These are phyloP conservation scores for Cymbomonas tetramitiformis DNA, from an alignment of 139 green algal genomes.

Conservation along the genomic window DNA sequence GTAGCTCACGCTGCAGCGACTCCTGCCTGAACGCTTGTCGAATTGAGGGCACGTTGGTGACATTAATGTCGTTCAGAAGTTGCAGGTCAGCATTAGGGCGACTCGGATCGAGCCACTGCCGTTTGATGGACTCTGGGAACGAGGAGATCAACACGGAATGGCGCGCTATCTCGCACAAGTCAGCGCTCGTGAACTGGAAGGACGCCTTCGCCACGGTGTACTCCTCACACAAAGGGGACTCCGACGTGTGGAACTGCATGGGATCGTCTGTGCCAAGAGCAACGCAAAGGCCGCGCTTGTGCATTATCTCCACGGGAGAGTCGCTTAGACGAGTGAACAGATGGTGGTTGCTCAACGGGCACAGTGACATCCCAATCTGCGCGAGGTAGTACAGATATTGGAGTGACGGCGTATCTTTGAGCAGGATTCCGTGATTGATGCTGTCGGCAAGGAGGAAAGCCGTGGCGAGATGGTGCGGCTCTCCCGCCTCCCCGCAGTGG, in stretches of 20 bases:
- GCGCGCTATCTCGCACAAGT: conserved; percentile 80
- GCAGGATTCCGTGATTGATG: conserved; percentile 11
- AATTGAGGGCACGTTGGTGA: too few species aligned
- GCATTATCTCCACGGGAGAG: conserved; percentile 85
- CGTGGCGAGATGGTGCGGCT: conserved; percentile 6
- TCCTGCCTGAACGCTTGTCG: too few species aligned
- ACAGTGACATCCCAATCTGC: conserved; percentile 73
- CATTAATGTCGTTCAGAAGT: too few species aligned
- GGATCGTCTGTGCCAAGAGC: conserved; percentile 67
- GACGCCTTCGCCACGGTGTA: conserved; percentile 74
- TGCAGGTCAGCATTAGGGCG: too few species aligned
- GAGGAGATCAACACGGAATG: conserved; percentile 73
- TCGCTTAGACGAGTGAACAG: conserved; percentile 93
- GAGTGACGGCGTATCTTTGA: conserved; percentile 28
- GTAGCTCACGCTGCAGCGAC: too few species aligned
- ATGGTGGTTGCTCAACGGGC: conserved; percentile 82
- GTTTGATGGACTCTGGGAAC: conserved; percentile 19
- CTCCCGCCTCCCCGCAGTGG: conserved; percentile 7
- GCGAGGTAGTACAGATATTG: conserved; percentile 74
- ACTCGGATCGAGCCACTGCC: background rate
- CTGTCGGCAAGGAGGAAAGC: conserved; percentile 6
- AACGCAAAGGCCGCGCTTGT: conserved; percentile 73
- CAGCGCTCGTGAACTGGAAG: conserved; percentile 55
- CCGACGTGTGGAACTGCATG: conserved; percentile 63
- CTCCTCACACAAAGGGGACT: conserved; percentile 81